A percentile compares a stretch with the other conserved stretches of the same genome.
phyloP scores from a whole-genome alignment of 352 stramenopile species.

The Pythium periplocum region DNA sequence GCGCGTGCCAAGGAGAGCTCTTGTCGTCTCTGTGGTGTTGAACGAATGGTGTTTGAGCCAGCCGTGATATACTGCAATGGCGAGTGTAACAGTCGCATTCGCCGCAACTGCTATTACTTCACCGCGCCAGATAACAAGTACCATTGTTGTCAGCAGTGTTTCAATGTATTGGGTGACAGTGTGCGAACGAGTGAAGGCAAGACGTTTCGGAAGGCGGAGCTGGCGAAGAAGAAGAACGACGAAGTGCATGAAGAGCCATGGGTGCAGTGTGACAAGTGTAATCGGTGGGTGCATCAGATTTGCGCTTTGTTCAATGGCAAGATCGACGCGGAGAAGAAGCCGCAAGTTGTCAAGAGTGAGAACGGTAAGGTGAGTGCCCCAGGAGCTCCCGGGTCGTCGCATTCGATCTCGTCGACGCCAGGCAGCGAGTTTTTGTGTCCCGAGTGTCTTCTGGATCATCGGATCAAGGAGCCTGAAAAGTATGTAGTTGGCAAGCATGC shows the following conservation, averaged over 20 bases:
- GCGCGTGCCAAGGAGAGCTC: conserved; percentile 66
- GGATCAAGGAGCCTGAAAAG: conserved; percentile 81
- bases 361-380: conserved; percentile 11
- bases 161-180: conserved; percentile 52
- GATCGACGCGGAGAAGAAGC: conserved; percentile 92
- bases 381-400: conserved; percentile 17
- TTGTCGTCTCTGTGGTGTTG: conserved; percentile 76
- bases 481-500: conserved; percentile 81
- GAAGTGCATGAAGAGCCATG: conserved; percentile 94
- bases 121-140: conserved; percentile 81
- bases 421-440: conserved; percentile 91
- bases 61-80: conserved; percentile 86
- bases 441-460: conserved; percentile 89
- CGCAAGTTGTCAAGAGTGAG: conserved; percentile 60
- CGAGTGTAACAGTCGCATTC: conserved; percentile 84
- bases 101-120: conserved; percentile 87
- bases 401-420: conserved; percentile 71
- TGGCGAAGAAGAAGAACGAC: conserved; percentile 82
- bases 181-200: conserved; percentile 72
- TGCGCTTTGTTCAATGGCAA: conserved; percentile 99
- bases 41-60: conserved; percentile 85
- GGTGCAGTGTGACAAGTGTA: conserved; percentile 98
- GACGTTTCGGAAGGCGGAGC: conserved; percentile 63
- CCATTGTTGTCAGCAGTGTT: conserved; percentile 77
- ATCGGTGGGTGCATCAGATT: conserved; percentile 99